Conservation (phyloP, 2,329 filamentous ascomycete species). For the Monosporascus sp. region DNA sequence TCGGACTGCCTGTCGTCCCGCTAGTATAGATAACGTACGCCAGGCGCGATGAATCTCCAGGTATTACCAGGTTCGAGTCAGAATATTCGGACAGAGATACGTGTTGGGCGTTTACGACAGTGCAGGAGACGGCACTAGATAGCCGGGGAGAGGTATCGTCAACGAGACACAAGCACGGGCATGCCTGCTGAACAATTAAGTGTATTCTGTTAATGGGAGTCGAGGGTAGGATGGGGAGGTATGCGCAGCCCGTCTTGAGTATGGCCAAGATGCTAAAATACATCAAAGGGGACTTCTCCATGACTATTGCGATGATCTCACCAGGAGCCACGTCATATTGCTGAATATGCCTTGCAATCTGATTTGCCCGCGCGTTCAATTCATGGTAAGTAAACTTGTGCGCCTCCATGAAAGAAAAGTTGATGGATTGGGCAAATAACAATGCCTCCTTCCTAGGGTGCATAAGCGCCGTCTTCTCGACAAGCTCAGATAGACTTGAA, state of each 20-base stretch:
- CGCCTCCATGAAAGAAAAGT: slow-evolving; percentile 27
- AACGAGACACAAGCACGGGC: slow-evolving; percentile 40
- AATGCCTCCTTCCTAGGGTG: slow-evolving; percentile 56
- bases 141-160: slow-evolving; percentile 26
- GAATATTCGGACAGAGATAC: slow-evolving; percentile 23
- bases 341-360: slow-evolving; percentile 53
- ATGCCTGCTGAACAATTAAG: slow-evolving; percentile 58
- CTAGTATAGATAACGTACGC: slow-evolving; percentile 81
- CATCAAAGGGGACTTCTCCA: slow-evolving; percentile 70
- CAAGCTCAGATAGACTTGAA: slow-evolving; percentile 43
- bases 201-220: slow-evolving; percentile 58
- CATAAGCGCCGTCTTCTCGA: slow-evolving; percentile 47
- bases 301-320: slow-evolving; percentile 63
- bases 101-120: slow-evolving; percentile 30
- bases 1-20: slow-evolving; percentile 74
- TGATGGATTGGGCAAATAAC: slow-evolving; percentile 52
- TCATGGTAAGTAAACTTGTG: slow-evolving; percentile 56
- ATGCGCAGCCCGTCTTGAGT: slow-evolving; percentile 70
- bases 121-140: slow-evolving; percentile 8
- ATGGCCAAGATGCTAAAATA: slow-evolving; percentile 72
- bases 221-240: slow-evolving; percentile 73
- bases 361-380: slow-evolving; percentile 61
- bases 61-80: slow-evolving; percentile 31
- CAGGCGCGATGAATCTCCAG: slow-evolving; percentile 42
- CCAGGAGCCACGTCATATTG: slow-evolving; percentile 41